Evolutionary conservation across 768 basidiomycete species (phyloP).

Genomic region (Lactarius deliciosus): DNA sequence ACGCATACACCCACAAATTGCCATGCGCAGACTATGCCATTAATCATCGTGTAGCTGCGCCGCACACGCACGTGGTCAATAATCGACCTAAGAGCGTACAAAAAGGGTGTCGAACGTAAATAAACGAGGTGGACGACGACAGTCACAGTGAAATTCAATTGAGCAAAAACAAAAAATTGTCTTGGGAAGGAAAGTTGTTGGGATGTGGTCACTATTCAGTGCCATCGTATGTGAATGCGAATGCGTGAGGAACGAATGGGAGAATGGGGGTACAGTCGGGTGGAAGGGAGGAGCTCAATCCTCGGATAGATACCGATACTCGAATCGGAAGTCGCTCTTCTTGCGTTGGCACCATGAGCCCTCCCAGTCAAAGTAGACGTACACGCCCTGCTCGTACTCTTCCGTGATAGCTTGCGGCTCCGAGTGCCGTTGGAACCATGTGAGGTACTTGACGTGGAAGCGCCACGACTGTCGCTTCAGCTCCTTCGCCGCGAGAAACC

Average conservation of each 20-base stretch:
- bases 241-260: slow-evolving; percentile 4
- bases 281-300: slow-evolving; percentile 47
- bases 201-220: not conserved
- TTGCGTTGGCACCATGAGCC: slow-evolving; percentile 98
- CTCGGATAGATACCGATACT: slow-evolving; percentile 93
- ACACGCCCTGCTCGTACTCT: slow-evolving; percentile 98
- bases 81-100: slow-evolving; percentile 23
- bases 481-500: slow-evolving; percentile 94
- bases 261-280: not conserved
- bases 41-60: slow-evolving; percentile 22
- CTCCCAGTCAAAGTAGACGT: slow-evolving; percentile 99
- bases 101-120: slow-evolving; percentile 13
- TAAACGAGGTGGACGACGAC: slow-evolving; percentile 5
- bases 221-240: slow-evolving; percentile 9
- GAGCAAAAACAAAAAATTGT: slow-evolving; percentile 11
- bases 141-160: slow-evolving; percentile 6
- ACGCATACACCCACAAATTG: not conserved
- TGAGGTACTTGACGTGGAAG: slow-evolving; percentile 98
- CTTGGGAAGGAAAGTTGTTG: slow-evolving; percentile 7
- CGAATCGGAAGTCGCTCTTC: slow-evolving; percentile 97
- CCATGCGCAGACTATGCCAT: slow-evolving; percentile 17
- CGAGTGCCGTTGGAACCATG: slow-evolving; percentile 99
- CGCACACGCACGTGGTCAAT: not conserved
- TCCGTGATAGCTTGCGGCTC: slow-evolving; percentile 99
- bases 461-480: slow-evolving; percentile 98